Base-by-base conservation (phyloP, 371 early-diverging fungal genomes). In the Cokeromyces recurvatus region DNA sequence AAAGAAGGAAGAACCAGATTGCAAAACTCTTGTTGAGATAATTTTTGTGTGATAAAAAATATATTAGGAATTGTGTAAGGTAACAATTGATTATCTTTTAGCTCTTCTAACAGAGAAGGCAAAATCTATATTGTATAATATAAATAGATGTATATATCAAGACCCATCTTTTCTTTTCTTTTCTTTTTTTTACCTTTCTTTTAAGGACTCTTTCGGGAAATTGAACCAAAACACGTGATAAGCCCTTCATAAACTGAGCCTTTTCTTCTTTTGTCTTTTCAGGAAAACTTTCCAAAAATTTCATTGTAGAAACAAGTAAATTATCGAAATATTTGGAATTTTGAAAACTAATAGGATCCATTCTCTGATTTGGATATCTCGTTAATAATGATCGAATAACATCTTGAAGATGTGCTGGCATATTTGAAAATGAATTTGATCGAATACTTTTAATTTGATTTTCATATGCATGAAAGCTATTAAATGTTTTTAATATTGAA, bases 191-290 rank as follows among this genome's bases (percentile, higher is more conserved):
- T 66, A 83, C 80, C 74, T 85, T 89, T 55, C 84, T 68, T 24
- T 71, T 62, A 21, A 83, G 51, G 1, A 86, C 82, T 12, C 87
- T 70, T 22, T 81, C 79, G 0, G 91, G 87, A 42, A 89, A 91
- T 62, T 84, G 81, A 1, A 79, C 73, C 32, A 93, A 56, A 15
- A 89, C 80, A 8, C 78, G 69, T 1, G 75, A 65, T 23, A 93
- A 68, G 0, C 87, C 88, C 51, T 87, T 84, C 78, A 92, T 77
- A 46, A 93, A 93, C 32, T 85, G 84, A 1, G 79, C 68, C 53
- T 90, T 90, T 35, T 90, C 85, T 29, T 89, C 86, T 34, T 73
- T 65, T 0, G 89, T 76, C 61, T 91, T 88, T 57, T 87, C 89
- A 0, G 85, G 82, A 44, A 93, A 79, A 11, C 66, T 75, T 42